Evolutionary conservation across 768 basidiomycete genomes (phyloP).

Genomic region (Lyophyllum decastes): DNA sequence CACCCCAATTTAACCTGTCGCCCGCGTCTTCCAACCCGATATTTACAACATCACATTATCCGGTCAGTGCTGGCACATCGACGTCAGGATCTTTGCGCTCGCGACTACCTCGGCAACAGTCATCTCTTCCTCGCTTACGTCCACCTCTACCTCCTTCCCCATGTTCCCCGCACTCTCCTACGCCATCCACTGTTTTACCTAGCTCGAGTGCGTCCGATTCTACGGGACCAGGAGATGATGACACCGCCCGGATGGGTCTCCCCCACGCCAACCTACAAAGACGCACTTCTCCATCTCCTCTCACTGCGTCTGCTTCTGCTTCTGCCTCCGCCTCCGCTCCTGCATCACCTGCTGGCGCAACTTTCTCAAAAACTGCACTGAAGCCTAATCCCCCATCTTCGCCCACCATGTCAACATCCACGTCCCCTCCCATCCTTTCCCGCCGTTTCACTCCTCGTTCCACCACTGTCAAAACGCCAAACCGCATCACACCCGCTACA

Average conservation of each 20-base stretch:
- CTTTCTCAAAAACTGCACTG: background rate
- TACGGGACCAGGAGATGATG: constrained; percentile 1
- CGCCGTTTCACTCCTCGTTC: constrained; percentile 7
- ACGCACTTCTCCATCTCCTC: constrained; percentile 11
- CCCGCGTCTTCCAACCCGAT: constrained; percentile 10
- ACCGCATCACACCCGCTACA: background rate
- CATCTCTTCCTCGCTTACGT: constrained; percentile 20
- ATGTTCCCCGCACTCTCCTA: background rate
- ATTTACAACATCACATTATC: background rate
- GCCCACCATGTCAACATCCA: background rate
- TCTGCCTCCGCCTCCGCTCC: constrained; percentile 8
- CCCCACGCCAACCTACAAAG: background rate
- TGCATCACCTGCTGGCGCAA: constrained; percentile 7
- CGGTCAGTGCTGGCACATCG: background rate
- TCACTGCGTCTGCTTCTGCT: background rate
- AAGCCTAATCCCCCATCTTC: constrained; percentile 4
- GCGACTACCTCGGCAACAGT: constrained; percentile 16
- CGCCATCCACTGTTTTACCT: background rate
- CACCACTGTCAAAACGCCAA: background rate
- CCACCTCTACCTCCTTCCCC: constrained; percentile 17
- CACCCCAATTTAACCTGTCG: constrained; percentile 11
- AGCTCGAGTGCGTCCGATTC: constrained; percentile 12
- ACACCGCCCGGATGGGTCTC: background rate
- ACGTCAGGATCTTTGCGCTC: constrained; percentile 7
- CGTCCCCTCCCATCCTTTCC: constrained; percentile 13